Percentiles rank a stretch among this genome's conserved stretches.
phyloP scores from a whole-genome alignment of 1,284 basidiomycete genomes.

The Tylopilus microsporus region DNA sequence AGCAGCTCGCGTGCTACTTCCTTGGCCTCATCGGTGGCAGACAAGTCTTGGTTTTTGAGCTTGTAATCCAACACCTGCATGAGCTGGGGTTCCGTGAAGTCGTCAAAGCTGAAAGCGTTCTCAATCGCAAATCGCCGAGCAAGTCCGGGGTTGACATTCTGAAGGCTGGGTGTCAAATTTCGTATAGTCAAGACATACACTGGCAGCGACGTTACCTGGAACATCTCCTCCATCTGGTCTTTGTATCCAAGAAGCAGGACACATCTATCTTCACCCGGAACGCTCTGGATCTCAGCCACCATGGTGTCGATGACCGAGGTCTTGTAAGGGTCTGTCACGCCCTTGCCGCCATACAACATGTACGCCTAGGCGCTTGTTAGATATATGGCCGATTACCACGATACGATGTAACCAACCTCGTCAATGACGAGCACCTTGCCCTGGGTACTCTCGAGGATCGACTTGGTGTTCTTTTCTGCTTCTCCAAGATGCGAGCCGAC shows the following conservation, averaged over 20 bases:
- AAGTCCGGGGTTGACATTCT: constrained; percentile 68
- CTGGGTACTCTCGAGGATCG: constrained; percentile 49
- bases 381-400: not conserved
- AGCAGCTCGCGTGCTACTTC: constrained; percentile 50
- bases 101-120: constrained; percentile 61
- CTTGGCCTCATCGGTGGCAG: constrained; percentile 54
- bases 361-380: constrained; percentile 46
- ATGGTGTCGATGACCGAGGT: constrained; percentile 67
- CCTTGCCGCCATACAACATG: constrained; percentile 50
- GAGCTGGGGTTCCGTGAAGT: constrained; percentile 53
- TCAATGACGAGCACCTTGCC: constrained; percentile 69
- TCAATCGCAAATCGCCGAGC: constrained; percentile 62
- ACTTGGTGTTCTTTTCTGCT: constrained; percentile 60
- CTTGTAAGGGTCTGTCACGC: constrained; percentile 47
- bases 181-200: not conserved
- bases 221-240: constrained; percentile 63
- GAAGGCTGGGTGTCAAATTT: not conserved
- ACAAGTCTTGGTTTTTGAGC: constrained; percentile 51
- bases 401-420: constrained; percentile 41
- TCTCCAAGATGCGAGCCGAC: constrained; percentile 51
- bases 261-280: constrained; percentile 63
- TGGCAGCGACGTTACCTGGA: constrained; percentile 44
- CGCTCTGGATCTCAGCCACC: constrained; percentile 65
- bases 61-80: constrained; percentile 51
- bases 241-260: constrained; percentile 63